phyloP scores from a whole-genome alignment of 768 basidiomycete genomes.

The Mycena haematopus region DNA sequence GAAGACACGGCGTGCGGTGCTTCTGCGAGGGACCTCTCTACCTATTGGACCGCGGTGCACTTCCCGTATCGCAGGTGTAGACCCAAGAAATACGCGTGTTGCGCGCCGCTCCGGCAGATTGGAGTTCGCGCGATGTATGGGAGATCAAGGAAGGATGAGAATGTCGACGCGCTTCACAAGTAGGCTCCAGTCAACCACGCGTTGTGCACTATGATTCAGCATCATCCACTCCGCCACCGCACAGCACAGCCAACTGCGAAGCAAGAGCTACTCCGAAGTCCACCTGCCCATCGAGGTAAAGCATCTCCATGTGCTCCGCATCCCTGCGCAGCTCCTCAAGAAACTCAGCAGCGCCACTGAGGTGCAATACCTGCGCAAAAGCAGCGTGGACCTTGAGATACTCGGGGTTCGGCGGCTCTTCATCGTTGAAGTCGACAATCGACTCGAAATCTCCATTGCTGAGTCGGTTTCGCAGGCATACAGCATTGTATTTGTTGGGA shows the following conservation, averaged over 20 bases:
- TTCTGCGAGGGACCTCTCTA: too few relatives aligned
- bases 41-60: too few relatives aligned
- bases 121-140: too few relatives aligned
- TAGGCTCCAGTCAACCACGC: too few relatives aligned
- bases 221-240: too few relatives aligned
- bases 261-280: conserved; percentile 12
- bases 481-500: conserved; percentile 9
- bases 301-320: conserved; percentile 14
- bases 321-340: conserved; percentile 5
- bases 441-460: conserved; percentile 7
- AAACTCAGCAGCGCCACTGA: conserved; percentile 9
- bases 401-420: conserved; percentile 13
- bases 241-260: conserved; percentile 10
- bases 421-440: conserved; percentile 6
- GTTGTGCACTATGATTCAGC: too few relatives aligned
- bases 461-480: conserved; percentile 8
- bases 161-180: too few relatives aligned
- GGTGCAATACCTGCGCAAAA: conserved; percentile 5
- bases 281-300: background rate
- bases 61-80: too few relatives aligned
- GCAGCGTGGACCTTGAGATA: conserved; percentile 12
- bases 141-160: too few relatives aligned
- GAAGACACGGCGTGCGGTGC: too few relatives aligned
- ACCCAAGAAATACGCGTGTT: too few relatives aligned
- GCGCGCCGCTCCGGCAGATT: too few relatives aligned